Base-by-base conservation (phyloP, 192 early-diverging fungal genomes). In the Umbelopsis sp. region DNA sequence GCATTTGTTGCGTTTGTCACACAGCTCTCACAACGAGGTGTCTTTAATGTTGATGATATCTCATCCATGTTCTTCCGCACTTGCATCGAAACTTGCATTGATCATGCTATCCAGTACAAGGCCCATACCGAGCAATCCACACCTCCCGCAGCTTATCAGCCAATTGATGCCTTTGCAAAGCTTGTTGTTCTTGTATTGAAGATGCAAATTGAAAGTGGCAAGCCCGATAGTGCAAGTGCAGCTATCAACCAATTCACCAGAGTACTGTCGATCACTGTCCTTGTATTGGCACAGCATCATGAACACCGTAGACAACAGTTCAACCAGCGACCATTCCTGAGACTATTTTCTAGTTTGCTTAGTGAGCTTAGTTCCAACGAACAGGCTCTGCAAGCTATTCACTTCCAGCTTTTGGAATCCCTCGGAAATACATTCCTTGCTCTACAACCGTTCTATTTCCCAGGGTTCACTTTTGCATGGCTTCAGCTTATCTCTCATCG, bases 381-480 rank as follows among this genome's bases (percentile, higher is more conserved):
- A 70, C 83, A 83, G 41, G 77, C 86, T 25, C 73, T 92, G 41
- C 90, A 89, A 53, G 74, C 82, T 31, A 88, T 94, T 70, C 91
- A 92, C 68, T 89, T 89, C 71, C 89, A 90, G 73, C 86, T 95
- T 66, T 77, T 95, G 54, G 90, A 83, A 21, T 83, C 89, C 25
- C 84, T 93, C 47, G 88, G 87, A 71, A 91, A 94, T 65, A 90
- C 94, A 20, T 89, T 99, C 78, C 83, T 90, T 71, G 91, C 94
- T 2, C 74, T 99, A 52, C 90, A 91, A 68, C 97, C 97, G 22
- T 74, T 86, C 21, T 87, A 89, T 67, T 88, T 99, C 71, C 96
- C 97, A 50, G 95, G 95, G 14, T 97, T 98, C 75, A 90, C 91
- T 24, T 97, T 96, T 77, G 92, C 93, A 43, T 99, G 97, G 96